Base-by-base conservation (phyloP, 805 yeast species). In the Hagleromyces aurorensis region DNA sequence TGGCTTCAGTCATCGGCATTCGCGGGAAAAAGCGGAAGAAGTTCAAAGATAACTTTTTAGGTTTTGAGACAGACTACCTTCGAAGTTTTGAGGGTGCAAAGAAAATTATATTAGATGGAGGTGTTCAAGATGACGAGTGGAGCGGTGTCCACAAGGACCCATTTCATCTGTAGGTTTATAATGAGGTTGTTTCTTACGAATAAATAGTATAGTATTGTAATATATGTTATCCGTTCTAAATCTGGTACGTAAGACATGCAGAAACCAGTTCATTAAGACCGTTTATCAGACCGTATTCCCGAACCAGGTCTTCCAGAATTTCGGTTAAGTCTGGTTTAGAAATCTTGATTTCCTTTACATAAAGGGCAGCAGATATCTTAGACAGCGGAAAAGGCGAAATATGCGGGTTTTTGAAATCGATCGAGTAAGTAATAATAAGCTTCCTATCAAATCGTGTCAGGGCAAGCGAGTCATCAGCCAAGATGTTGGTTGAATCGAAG, bases 11-110 rank as follows among this genome's bases (percentile, higher is more conserved):
- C 3, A 44, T 55, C 13, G 62, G 62, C n/a, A 47, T 55, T 14
- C 50, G 61, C 22, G 59, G 60, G 23, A 54, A 55, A 36, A 57
- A 53, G 32, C 43, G 59, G 19, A 52, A 48, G 44, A 53, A 46
- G 39, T 54, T 41, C 36, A 44, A 38, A 13, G 61, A 57, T 26
- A 43, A 44, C 4, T 35, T 53, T 11, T 30, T 55, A 10, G 61
- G 59, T 3, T 53, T 50, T 32, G 60, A 57, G 34, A 55, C 61
- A 3, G 60, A 55, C 31, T 50, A 34, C 31, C 22, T 51, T 14
- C 37, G 41, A 16, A 42, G 34, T 20, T 41, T 52, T 24, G 42
- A 38, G 12, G 43, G 43, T 6, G 41, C 51, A 6, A 52, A 52
- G 37, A 38, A 30, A 10, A 30, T 37, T 29, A 19, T 51, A 27